Evolutionary conservation across 2,329 filamentous ascomycete genomes (phyloP).

Genomic region (Epichloe glyceriae): DNA sequence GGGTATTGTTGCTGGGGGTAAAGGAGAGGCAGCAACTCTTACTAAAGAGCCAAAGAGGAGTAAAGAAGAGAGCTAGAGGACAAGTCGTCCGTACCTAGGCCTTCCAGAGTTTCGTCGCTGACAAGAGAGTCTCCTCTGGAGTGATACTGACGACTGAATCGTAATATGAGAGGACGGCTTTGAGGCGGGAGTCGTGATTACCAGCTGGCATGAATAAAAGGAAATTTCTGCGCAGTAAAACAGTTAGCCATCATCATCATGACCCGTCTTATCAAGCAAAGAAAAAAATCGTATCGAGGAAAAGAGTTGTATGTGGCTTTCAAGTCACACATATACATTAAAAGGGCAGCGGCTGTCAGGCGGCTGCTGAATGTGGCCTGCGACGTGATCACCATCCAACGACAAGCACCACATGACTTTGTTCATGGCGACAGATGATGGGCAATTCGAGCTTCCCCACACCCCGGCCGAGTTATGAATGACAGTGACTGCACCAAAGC

Average conservation of each 20-base stretch:
- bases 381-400: conserved; percentile 2
- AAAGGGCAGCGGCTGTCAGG: neutral
- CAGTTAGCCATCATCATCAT: conserved; percentile 5
- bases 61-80: conserved; percentile 44
- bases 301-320: neutral
- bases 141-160: conserved; percentile 79
- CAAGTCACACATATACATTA: neutral
- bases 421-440: conserved; percentile 1
- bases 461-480: neutral
- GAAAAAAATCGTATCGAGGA: neutral
- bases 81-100: conserved; percentile 72
- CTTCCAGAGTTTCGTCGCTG: conserved; percentile 79
- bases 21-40: conserved; percentile 43
- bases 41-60: conserved; percentile 65
- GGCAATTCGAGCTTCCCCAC: conserved; percentile 5
- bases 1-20: conserved; percentile 17
- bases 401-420: conserved; percentile 11
- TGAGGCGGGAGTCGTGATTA: conserved; percentile 56
- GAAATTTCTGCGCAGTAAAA: conserved; percentile 54
- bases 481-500: neutral
- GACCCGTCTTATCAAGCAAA: neutral
- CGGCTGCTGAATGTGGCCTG: neutral
- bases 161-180: conserved; percentile 82
- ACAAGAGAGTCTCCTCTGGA: conserved; percentile 84
- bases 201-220: conserved; percentile 69